phyloP scores from a whole-genome alignment of 768 basidiomycete genomes.

The Rossbeevera mucosa region DNA sequence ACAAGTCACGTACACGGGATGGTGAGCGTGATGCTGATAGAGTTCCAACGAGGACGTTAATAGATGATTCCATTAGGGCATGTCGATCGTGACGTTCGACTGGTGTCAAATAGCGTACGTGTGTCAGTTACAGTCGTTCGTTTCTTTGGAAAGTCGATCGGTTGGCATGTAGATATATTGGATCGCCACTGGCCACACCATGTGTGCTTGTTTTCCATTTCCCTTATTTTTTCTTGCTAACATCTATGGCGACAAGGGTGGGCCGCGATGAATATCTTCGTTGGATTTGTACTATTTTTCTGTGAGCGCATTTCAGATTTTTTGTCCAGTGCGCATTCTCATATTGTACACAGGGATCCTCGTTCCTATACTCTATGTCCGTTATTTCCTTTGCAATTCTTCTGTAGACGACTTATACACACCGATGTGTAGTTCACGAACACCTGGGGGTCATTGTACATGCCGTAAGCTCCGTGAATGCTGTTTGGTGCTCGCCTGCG shows the following conservation, averaged over 20 bases:
- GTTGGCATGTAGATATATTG: slow-evolving; percentile 19
- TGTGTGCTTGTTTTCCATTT: slow-evolving; percentile 28
- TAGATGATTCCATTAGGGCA: slow-evolving; percentile 36
- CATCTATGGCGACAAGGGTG: slow-evolving; percentile 44
- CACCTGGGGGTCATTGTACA: slow-evolving; percentile 52
- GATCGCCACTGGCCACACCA: slow-evolving; percentile 66
- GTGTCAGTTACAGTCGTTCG: slow-evolving; percentile 5
- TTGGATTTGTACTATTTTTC: slow-evolving; percentile 67
- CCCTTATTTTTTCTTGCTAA: not conserved
- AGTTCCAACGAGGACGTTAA: not conserved
- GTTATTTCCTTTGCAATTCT: slow-evolving; percentile 47
- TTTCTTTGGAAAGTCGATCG: not conserved
- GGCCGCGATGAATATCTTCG: slow-evolving; percentile 66
- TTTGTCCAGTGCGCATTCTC: not conserved
- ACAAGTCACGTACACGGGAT: slow-evolving; percentile 40
- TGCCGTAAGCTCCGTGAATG: slow-evolving; percentile 46
- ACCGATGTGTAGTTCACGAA: slow-evolving; percentile 48
- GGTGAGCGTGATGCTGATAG: slow-evolving; percentile 25
- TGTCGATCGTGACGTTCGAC: slow-evolving; percentile 76
- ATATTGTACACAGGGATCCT: slow-evolving; percentile 23
- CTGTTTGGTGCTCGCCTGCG: not conserved
- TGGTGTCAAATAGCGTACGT: slow-evolving; percentile 61
- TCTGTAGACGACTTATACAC: not conserved
- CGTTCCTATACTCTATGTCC: slow-evolving; percentile 39
- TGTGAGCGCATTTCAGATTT: not conserved